Base-by-base conservation (phyloP, 116 monocot genomes). In the Cymodocea nodosa region DNA sequence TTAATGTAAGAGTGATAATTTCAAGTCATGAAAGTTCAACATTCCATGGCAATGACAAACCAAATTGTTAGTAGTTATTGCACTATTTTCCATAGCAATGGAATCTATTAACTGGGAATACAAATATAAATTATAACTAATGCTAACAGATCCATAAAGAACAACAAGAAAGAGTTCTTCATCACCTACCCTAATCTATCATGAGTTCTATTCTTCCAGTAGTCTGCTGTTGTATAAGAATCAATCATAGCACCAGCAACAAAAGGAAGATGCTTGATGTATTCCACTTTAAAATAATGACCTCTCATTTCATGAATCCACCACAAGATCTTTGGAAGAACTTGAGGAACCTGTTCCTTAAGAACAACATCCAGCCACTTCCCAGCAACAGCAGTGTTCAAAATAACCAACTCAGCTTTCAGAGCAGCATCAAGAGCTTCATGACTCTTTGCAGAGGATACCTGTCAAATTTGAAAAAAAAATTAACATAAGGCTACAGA, bases 231-330 rank as follows among this genome's bases (percentile, higher is more conserved):
- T 63, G 77, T 77, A 72, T 88, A 65, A 62, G 98, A 98, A 67
- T 98, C 98, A 70, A 98, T 98, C 98, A 98, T 91, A 18, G 92
- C 82, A 65, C 83, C 98, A 24, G 86, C 85, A 66, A 98, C 98
- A 80, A 68, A 79, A 53, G 98, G 98, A 34, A 98, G 80, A 76
- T 98, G 86, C 59, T 89, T 89, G 68, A 98, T 87, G 80, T 86
- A 91, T 59, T 98, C 88, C 64, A 92, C 19, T 75, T 80, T 98
- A 70, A 91, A 91, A 70, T 98, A 98, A 75, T 98, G 98, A 13
- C 98, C 91, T 78, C 98, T 69, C 98, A 91, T 98, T 79, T 98
- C 98, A 82, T 91, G 92, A 74, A 98, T 98, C 91, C 98, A 91
- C 98, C 98, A 98, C 64, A 98, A 78, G 65, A 84, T 68, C 75